Percentiles rank a stretch among this genome's conserved stretches.
Evolutionary conservation across 192 early-diverging fungal genomes (phyloP).

Genomic region (Entrophospora sp.): DNA sequence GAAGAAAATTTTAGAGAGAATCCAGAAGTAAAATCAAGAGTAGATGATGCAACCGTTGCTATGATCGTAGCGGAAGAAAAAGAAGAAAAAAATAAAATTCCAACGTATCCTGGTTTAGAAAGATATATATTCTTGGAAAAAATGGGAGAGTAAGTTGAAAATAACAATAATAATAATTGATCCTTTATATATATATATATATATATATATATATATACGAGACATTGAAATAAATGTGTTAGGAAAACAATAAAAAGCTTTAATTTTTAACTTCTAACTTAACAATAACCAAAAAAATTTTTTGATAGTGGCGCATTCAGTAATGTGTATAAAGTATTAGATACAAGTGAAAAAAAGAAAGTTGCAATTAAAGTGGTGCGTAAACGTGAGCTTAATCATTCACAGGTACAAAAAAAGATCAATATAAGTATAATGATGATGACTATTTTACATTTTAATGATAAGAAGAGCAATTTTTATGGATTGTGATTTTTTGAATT

Average conservation of each 20-base stretch:
- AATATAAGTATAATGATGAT: no score
- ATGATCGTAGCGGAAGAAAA: conserved; percentile 45
- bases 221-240: conserved; percentile 1
- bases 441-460: no score
- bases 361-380: conserved; percentile 82
- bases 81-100: conserved; percentile 38
- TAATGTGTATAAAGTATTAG: conserved; percentile 69
- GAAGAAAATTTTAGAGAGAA: background rate
- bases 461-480: no score
- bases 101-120: conserved; percentile 50
- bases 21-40: background rate
- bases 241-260: no score
- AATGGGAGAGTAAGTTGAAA: conserved; percentile 61
- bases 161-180: background rate
- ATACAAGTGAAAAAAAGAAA: conserved; percentile 49
- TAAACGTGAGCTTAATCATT: conserved; percentile 61
- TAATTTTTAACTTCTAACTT: no score
- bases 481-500: no score
- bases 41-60: conserved; percentile 25
- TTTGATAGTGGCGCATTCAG: conserved; percentile 72
- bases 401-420: conserved; percentile 39
- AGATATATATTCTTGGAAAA: conserved; percentile 50
- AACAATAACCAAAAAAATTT: no score
- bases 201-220: background rate
- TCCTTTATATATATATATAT: background rate